Evolutionary conservation across 163 green algal genomes (phyloP), one percentile per base, ranked within the genome.

Genomic region (Scenedesmus sp.): DNA sequence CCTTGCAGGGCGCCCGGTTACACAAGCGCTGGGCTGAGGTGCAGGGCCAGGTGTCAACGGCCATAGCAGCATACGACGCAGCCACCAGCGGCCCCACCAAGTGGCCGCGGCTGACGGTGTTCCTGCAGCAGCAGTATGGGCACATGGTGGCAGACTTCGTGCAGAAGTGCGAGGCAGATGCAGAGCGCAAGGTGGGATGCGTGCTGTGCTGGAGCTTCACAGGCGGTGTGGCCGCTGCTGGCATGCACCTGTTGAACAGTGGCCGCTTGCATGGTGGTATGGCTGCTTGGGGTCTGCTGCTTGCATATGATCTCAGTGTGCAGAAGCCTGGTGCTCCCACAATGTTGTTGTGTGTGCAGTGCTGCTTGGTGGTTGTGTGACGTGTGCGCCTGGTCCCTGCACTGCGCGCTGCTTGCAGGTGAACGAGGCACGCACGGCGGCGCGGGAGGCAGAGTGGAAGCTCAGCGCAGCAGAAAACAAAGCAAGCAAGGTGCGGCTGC

Each of bases 81-180:
- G 35, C 49, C 1, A 92, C 94, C 1, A 33, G 56, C 0, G 94
- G 94, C 0, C 93, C 94, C 44, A 95, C 94, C 90, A 96, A 96
- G 83, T 96, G 93, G 92, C 91, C 93, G 22, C 91, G 93, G 24
- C 91, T 96, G 53, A 90, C 91, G 53, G 90, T 88, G 26, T 96
- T 95, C 86, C 86, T 96, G 73, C 76, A 81, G 53, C 91, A 94
- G 83, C 83, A 89, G 72, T 92, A 92, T 43, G 83, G 70, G 9
- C 72, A 86, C 40, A 83, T 87, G 46, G 76, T 73, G 40, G 46
- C 35, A 7, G 89, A 92, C 3, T 86, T 89, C 56, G 53, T 90
- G 46, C 49, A 83, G 81, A 65, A 68, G 6, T 83, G 68, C 76
- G 81, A 87, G 49, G 81, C 88, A 22, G 79, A 37, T 59, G 89